Base-by-base conservation (phyloP, 495 filamentous ascomycete species). In the Bathelium albidoporum region DNA sequence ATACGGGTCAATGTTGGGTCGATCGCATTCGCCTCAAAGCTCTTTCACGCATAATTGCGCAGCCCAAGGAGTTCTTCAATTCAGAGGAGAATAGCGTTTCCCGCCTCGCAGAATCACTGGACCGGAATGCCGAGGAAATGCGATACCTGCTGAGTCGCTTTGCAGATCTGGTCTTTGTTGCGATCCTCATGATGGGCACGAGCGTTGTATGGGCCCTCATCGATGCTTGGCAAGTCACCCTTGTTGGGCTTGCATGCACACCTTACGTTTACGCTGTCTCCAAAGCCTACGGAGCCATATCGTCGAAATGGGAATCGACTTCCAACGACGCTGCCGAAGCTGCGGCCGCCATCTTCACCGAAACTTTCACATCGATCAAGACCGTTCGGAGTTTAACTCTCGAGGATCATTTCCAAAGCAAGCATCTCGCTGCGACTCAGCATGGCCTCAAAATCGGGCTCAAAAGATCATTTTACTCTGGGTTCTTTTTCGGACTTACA, bases 51-150 rank as follows among this genome's bases (percentile, higher is more conserved):
- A 81, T 96, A 18, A 76, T 98, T 10, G 79, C 82, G 41, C 94
- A 97, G 72, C 90, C 91, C 14, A 83, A 81, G 65, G 72, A 80
- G n/a, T 98, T 90, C 88, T 96, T 96, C 68, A 89, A 91, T 64
- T 76, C 82, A 28, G 78, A 87, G 1, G 78, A 76, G 43, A 89
- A 97, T 73, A 81, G 77, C 0, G 74, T 88, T 1, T 73, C 77
- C 5, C 75, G 79, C 32, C 79, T 98, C 18, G 82, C 77, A 0
- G 83, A 88, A 60, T 88, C 83, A 59, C 81, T 97, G 2, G 89
- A 94, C 68, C 81, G 89, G 58, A 87, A 93, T 68, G 89, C 85
- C 1, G 94, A 97, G 73, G 89, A 96, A 69, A 92, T 92, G 82
- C 81, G 87, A 2, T 89, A 90, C 64, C 71, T 97, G 0, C 75